These are phyloP conservation scores for Gymnopilus junonius DNA, from an alignment of 768 basidiomycete genomes.

Conservation along the genomic window DNA sequence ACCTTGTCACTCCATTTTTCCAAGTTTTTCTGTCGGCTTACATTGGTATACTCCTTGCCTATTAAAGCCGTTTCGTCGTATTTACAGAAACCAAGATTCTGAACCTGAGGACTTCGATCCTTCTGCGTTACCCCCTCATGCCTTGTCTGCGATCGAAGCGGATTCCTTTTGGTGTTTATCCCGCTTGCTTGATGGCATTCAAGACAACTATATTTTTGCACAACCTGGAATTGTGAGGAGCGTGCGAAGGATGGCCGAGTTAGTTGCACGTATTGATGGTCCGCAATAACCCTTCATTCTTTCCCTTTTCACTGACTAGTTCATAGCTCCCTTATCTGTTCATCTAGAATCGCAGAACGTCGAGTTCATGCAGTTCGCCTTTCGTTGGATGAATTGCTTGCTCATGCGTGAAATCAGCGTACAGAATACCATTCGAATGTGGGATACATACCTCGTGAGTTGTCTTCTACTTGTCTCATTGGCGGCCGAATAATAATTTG, in stretches of 20 bases:
- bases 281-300: constrained; percentile 21
- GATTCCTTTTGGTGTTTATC: constrained; percentile 99
- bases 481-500: not conserved
- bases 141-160: constrained; percentile 89
- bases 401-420: constrained; percentile 98
- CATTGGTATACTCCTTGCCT: constrained; percentile 59
- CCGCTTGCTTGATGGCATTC: constrained; percentile 93
- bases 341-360: constrained; percentile 92
- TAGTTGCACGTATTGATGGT: constrained; percentile 91
- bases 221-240: constrained; percentile 97
- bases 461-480: not conserved
- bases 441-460: constrained; percentile 97
- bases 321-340: constrained; percentile 76
- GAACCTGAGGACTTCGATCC: constrained; percentile 93
- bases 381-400: constrained; percentile 99
- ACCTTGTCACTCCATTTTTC: constrained; percentile 96
- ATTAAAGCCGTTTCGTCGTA: not conserved
- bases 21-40: constrained; percentile 96
- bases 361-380: constrained; percentile 99
- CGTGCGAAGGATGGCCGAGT: constrained; percentile 91
- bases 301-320: constrained; percentile 6
- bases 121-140: constrained; percentile 64
- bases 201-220: constrained; percentile 96
- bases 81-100: constrained; percentile 57
- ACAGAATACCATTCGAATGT: constrained; percentile 97